Evolutionary conservation across 192 early-diverging fungal genomes (phyloP), one percentile per base, ranked within the genome.

Genomic region (Dispira simplex): DNA sequence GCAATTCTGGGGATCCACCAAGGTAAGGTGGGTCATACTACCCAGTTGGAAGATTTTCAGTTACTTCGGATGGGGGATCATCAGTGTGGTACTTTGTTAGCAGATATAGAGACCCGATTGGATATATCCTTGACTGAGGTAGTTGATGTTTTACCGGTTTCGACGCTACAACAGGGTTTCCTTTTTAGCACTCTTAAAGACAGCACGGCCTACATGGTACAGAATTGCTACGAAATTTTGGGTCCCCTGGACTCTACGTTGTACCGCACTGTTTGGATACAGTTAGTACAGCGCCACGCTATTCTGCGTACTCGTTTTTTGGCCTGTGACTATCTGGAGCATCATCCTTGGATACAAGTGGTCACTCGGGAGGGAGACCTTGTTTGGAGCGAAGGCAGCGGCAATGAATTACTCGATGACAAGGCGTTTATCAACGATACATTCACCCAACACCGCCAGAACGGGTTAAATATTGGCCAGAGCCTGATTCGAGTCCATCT

Each of bases 161-260:
- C 58, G 18, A 44, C 32, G 39, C 2, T 60, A 10, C 58, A 60
- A 18, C 39, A 60, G 21, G 58, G 58, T 1, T 27, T 60, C 10
- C 32, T 60, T 2, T 14, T 60, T 12, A 27, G 14, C 32, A 60
- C 58, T 12, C 58, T 60, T 18, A 28, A 44, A 32, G 58, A 60
- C 10, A 28, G 39, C 14, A 12, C 58, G n/a, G 58, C 58, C 10
- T 60, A 60, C 39, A 60, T 60, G 58, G 58, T 60, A 3, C 58
- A 60, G 58, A 4, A 13, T 11, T 11, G 14, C 5, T 44, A n/a
- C 58, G 58, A 28, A 11, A 27, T 60, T 12, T 12, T 10, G 14
- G 58, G 58, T 4, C 8, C 26, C 14, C 58, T 60, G 4, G 39
- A 60, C 27, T 1, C 0, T 16, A 5, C 0, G 1, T 44, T 28